A percentile compares a stretch with the other conserved stretches of the same genome.
Conservation (phyloP, 306 rosid species). For the Prinsepia uniflora region DNA sequence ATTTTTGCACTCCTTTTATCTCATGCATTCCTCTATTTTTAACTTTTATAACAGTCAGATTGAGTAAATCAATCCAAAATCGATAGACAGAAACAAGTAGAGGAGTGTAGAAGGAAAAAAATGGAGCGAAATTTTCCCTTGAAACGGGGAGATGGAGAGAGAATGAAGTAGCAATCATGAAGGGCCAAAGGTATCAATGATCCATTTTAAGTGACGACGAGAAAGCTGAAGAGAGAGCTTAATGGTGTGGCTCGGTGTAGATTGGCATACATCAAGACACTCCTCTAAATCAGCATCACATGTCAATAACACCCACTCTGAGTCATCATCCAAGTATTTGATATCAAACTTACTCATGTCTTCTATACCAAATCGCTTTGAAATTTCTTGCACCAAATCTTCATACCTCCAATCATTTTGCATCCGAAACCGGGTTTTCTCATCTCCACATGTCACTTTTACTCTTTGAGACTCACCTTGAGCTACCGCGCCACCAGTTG, state of each 20-base stretch:
- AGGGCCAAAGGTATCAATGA: slow-evolving; percentile 13
- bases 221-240: slow-evolving; percentile 65
- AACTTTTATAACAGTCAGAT: too few species aligned
- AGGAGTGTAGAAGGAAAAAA: too few species aligned
- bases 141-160: too few species aligned
- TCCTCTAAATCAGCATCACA: slow-evolving; percentile 91
- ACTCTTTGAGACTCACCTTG: slow-evolving; percentile 43
- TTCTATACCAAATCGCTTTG: slow-evolving; percentile 48
- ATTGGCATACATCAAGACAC: slow-evolving; percentile 72
- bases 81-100: too few species aligned
- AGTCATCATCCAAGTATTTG: slow-evolving; percentile 90
- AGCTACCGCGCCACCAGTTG: slow-evolving; percentile 13
- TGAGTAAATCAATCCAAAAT: too few species aligned
- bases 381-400: slow-evolving; percentile 61
- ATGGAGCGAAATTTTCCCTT: too few species aligned
- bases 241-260: slow-evolving; percentile 48
- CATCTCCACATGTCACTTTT: slow-evolving; percentile 73
- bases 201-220: slow-evolving; percentile 15
- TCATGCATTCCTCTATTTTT: too few species aligned
- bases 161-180: slow-evolving; percentile 19
- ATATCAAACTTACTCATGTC: slow-evolving; percentile 60
- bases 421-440: slow-evolving; percentile 70
- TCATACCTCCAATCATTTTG: slow-evolving; percentile 42
- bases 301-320: slow-evolving; percentile 84
- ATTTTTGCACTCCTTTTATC: too few species aligned